A percentile compares a stretch with the other conserved stretches of the same genome.
phyloP scores from a whole-genome alignment of 441 rosid species.

The Raphanus hybrid region DNA sequence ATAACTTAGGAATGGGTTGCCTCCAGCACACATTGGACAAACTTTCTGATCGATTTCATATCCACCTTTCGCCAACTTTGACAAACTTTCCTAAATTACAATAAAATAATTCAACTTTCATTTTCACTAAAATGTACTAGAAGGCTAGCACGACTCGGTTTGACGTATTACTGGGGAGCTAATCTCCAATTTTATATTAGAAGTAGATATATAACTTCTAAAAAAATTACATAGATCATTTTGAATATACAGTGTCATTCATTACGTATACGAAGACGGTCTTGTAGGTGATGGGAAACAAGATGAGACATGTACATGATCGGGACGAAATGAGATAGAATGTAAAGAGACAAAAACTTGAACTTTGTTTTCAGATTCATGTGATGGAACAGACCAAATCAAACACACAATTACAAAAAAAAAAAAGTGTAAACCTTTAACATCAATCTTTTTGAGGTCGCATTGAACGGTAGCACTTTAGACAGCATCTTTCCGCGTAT shows the following conservation, averaged over 20 bases:
- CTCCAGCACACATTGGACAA: conserved; percentile 38
- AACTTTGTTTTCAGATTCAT: conserved; percentile 13
- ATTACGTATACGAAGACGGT: conserved; percentile 10
- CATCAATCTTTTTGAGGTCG: background rate
- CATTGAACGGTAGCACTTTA: conserved; percentile 6
- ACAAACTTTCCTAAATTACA: conserved; percentile 36
- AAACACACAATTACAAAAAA: background rate
- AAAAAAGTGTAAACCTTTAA: background rate
- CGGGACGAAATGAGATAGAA: background rate
- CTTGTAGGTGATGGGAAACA: conserved; percentile 22
- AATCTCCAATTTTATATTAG: background rate
- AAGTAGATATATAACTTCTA: background rate
- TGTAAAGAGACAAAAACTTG: background rate
- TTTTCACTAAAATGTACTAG: conserved; percentile 27
- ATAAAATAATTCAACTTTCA: conserved; percentile 12
- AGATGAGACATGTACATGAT: background rate
- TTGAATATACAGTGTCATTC: background rate
- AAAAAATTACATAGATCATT: background rate
- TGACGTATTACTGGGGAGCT: conserved; percentile 30
- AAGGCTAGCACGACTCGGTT: conserved; percentile 27
- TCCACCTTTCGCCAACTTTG: conserved; percentile 48
- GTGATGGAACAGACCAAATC: conserved; percentile 1
- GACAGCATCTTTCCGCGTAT: background rate
- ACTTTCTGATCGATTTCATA: conserved; percentile 34
- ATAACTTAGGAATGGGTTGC: conserved; percentile 38